A percentile compares a stretch with the other conserved stretches of the same genome.
phyloP scores from a whole-genome alignment of 192 early-diverging fungal species.

The Spinellus fusiger region DNA sequence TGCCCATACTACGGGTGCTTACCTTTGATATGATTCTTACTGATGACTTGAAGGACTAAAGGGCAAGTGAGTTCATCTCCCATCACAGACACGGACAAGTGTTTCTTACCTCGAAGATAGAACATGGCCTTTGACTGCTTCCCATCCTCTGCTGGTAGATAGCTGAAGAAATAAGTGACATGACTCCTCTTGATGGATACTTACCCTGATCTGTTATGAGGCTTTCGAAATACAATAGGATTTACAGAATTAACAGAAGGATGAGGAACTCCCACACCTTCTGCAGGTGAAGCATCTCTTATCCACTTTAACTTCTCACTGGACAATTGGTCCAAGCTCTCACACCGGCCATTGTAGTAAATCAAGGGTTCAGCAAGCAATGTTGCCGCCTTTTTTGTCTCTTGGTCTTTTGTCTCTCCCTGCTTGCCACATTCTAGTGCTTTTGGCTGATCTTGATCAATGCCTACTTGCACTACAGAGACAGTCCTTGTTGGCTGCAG shows the following conservation, averaged over 20 bases:
- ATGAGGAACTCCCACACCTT: slow-evolving; percentile 3
- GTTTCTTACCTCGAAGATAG: slow-evolving; percentile 21
- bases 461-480: neutral
- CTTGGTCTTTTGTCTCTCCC: neutral
- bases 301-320: slow-evolving; percentile 23
- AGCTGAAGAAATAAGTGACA: neutral
- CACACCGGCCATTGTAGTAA: slow-evolving; percentile 19
- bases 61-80: neutral
- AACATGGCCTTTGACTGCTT: slow-evolving; percentile 13
- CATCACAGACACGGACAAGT: too few relatives aligned
- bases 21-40: slow-evolving; percentile 8
- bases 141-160: neutral
- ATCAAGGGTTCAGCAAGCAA: slow-evolving; percentile 11
- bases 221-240: slow-evolving; percentile 23
- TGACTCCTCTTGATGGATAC: neutral
- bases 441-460: neutral
- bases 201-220: neutral
- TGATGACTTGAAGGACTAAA: slow-evolving; percentile 9
- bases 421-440: neutral
- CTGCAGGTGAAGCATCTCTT: slow-evolving; percentile 1
- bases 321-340: slow-evolving; percentile 22
- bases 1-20: neutral
- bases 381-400: neutral
- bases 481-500: neutral
- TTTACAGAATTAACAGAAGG: neutral